Evolutionary conservation across 352 stramenopile species (phyloP).

Genomic region (Pythium rhizo-oryzae): DNA sequence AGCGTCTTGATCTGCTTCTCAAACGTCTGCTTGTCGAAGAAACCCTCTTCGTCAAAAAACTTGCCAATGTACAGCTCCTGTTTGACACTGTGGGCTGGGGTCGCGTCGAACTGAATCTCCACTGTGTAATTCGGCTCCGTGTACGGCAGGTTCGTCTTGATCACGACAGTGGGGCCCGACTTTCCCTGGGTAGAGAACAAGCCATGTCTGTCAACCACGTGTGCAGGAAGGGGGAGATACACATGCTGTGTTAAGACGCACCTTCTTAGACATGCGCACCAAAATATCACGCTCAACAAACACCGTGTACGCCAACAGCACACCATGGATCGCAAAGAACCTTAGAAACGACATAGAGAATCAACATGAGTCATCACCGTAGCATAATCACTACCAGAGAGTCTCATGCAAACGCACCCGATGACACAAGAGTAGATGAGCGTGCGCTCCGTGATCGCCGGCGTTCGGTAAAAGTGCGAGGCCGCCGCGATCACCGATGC

Average conservation of each 20-base stretch:
- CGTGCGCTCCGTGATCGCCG: constrained; percentile 59
- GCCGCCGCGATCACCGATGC: constrained; percentile 57
- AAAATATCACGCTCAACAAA: constrained; percentile 84
- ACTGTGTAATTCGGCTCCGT: constrained; percentile 77
- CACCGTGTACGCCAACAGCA: constrained; percentile 69
- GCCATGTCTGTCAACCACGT: no score
- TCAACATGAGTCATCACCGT: neutral
- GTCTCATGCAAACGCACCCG: constrained; percentile 36
- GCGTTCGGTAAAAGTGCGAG: constrained; percentile 74
- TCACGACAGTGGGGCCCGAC: constrained; percentile 43
- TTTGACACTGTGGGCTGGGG: constrained; percentile 35
- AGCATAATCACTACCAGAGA: no score
- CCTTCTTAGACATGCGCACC: constrained; percentile 62
- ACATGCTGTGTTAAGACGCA: neutral
- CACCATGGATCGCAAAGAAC: constrained; percentile 81
- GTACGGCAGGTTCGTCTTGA: constrained; percentile 73
- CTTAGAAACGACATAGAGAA: constrained; percentile 31
- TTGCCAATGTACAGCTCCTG: constrained; percentile 79
- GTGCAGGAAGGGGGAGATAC: constrained; percentile 2
- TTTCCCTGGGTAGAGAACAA: constrained; percentile 29
- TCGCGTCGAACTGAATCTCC: constrained; percentile 36
- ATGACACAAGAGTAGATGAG: constrained; percentile 74
- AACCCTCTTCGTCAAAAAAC: constrained; percentile 87
- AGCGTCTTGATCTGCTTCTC: constrained; percentile 66
- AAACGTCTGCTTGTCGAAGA: constrained; percentile 82